Base-by-base conservation (phyloP, 2,329 filamentous ascomycete species). In the Claviceps arundinis region DNA sequence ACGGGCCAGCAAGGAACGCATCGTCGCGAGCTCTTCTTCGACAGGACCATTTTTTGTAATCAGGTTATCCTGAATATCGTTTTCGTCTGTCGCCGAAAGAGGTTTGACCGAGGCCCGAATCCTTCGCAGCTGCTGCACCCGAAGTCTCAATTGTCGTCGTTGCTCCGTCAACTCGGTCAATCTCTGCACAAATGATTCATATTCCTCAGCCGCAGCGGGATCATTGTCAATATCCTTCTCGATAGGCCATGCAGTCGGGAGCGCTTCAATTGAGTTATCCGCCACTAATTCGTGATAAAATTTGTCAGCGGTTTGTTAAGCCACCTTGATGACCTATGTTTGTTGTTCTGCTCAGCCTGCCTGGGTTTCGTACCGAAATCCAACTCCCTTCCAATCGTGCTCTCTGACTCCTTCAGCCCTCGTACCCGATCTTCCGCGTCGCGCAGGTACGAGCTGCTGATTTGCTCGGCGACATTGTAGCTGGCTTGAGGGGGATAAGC, bases 381-480 rank as follows among this genome's bases (percentile, higher is more conserved):
- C 9, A 70, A 63, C 22, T 72, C 70, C 37, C 63, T 61, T 34
- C 59, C 64, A 24, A 73, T 63, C 1, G 67, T 62, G 5, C 61
- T 64, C 19, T 62, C 70, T 46, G 65, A 54, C 69, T 30, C 67
- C 68, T 53, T 68, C 64, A 1, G 55, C 62, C 0, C 64, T 9
- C 59, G 61, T 49, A 66, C 65, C 45, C 63, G 67, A 40, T 70
- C 70, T 41, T 74, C 71, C 4, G 67, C 68, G 14, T 69, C 67
- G 5, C 66, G 65, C 64, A 75, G 75, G 64, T 87, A 88, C 45
- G 85, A 68, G 47, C 68, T 67, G 65, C 86, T 82, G 43, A 89
- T 80, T 68, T 89, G 84, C 69, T 87, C 83, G 2, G 84, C 83
- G 17, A 88, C 76, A 59, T 86, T 82, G 38, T 84, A 76, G 50